A percentile compares a stretch with the other conserved stretches of the same genome.
These are phyloP conservation scores for Backusella westeae DNA, from an alignment of 192 early-diverging fungal genomes.

Conservation along the genomic window DNA sequence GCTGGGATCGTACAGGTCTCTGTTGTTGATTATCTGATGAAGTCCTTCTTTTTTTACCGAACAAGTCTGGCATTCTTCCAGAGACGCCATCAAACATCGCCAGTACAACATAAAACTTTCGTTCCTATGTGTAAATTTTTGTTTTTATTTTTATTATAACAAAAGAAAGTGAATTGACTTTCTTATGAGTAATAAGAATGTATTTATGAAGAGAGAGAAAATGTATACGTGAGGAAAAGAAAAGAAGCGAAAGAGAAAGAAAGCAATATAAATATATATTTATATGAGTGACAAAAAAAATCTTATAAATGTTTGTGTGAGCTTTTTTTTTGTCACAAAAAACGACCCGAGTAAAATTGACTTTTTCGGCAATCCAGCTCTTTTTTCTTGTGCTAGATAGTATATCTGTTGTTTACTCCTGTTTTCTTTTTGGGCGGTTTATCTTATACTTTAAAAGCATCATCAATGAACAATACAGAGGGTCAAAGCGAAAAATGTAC, in stretches of 20 bases:
- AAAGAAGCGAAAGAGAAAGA: neutral
- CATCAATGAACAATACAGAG: neutral
- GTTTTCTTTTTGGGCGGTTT: neutral
- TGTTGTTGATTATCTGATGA: neutral
- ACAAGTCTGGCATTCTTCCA: constrained; percentile 9
- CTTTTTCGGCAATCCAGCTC: neutral
- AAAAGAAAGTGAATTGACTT: neutral
- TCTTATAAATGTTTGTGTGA: neutral
- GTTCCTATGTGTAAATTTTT: neutral
- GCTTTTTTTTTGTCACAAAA: neutral
- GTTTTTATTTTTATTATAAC: neutral
- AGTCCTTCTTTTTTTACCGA: neutral
- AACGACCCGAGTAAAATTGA: constrained; percentile 14
- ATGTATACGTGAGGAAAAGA: neutral
- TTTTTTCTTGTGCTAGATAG: neutral
- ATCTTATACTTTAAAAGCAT: neutral
- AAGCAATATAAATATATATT: neutral
- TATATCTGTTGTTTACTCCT: neutral
- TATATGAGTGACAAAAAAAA: neutral
- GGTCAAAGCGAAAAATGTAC: neutral
- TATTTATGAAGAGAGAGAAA: neutral
- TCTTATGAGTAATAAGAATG: neutral
- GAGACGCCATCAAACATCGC: constrained; percentile 11
- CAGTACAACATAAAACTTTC: constrained; percentile 7
- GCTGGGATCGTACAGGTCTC: neutral